These are phyloP conservation scores for Amanita phalloides DNA, from an alignment of 768 basidiomycete species.

Conservation along the genomic window DNA sequence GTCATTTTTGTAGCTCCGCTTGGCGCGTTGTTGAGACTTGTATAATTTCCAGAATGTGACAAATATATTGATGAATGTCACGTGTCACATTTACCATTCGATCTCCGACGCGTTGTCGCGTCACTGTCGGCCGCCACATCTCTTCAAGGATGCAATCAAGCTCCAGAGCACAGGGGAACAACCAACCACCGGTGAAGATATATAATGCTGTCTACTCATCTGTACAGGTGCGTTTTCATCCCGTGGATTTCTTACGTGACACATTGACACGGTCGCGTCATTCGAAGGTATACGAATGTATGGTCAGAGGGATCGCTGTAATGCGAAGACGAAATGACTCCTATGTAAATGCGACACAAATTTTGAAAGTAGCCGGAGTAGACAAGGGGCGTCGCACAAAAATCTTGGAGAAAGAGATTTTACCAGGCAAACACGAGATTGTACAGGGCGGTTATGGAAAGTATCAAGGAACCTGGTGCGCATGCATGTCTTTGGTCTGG, in stretches of 20 bases:
- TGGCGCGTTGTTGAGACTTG: not conserved
- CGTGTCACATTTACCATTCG: conserved; percentile 4
- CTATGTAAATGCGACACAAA: conserved; percentile 97
- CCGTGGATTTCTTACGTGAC: conserved; percentile 5
- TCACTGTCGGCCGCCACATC: conserved; percentile 16
- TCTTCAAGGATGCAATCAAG: conserved; percentile 35
- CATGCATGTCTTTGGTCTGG: conserved; percentile 6
- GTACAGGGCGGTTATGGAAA: conserved; percentile 99
- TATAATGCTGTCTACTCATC: conserved; percentile 92
- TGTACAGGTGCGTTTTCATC: conserved; percentile 46
- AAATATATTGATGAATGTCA: not conserved
- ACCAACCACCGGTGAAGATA: conserved; percentile 62
- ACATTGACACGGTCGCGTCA: conserved; percentile 27
- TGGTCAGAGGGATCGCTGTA: conserved; percentile 96
- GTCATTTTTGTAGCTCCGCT: not conserved
- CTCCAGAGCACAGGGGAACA: conserved; percentile 29
- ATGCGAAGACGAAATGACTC: conserved; percentile 95
- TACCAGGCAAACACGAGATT: conserved; percentile 93
- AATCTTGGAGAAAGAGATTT: conserved; percentile 94
- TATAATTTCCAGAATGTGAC: not conserved
- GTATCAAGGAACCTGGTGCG: conserved; percentile 97
- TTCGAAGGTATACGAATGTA: conserved; percentile 88
- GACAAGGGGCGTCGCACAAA: conserved; percentile 95
- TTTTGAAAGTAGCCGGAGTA: conserved; percentile 96
- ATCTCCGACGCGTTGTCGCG: conserved; percentile 32